Conservation (phyloP, 2,329 filamentous ascomycete species). For the Pseudogymnoascus destructans region DNA sequence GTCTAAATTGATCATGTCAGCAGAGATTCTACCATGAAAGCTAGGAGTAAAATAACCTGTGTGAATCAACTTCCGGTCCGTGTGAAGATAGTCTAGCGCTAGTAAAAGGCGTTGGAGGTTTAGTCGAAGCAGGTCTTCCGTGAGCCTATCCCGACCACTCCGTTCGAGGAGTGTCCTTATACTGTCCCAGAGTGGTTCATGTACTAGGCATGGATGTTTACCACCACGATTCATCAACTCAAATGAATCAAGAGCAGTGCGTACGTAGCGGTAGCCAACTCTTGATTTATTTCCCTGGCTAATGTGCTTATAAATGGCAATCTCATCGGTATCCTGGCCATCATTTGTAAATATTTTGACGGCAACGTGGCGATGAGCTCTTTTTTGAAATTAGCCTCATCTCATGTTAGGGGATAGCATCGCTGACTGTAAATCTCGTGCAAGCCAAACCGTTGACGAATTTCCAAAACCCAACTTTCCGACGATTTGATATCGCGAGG, state of each 20-base stretch:
- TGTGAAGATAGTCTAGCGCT: slow-evolving; percentile 33
- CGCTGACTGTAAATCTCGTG: slow-evolving; percentile 12
- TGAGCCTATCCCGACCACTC: slow-evolving; percentile 29
- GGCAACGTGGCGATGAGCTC: slow-evolving; percentile 13
- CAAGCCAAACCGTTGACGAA: slow-evolving; percentile 14
- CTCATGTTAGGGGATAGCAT: background rate
- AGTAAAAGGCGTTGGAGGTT: slow-evolving; percentile 30
- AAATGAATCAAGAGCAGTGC: slow-evolving; percentile 28
- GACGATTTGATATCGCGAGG: slow-evolving; percentile 14
- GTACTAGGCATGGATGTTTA: slow-evolving; percentile 27
- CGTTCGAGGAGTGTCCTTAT: slow-evolving; percentile 29
- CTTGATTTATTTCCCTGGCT: slow-evolving; percentile 21
- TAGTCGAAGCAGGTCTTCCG: slow-evolving; percentile 26
- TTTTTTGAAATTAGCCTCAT: slow-evolving; percentile 13
- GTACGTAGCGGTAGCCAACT: slow-evolving; percentile 25
- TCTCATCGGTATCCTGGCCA: slow-evolving; percentile 12
- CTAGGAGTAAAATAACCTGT: slow-evolving; percentile 27
- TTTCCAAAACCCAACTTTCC: slow-evolving; percentile 16
- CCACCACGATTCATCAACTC: slow-evolving; percentile 26
- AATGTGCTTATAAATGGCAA: slow-evolving; percentile 32
- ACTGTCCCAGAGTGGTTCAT: slow-evolving; percentile 34
- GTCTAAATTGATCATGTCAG: slow-evolving; percentile 20
- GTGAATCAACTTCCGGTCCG: slow-evolving; percentile 33
- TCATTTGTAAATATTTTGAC: slow-evolving; percentile 15
- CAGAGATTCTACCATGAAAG: slow-evolving; percentile 9